Conservation (phyloP, 2,329 filamentous ascomycete species). For the Leptographium wingfieldii region DNA sequence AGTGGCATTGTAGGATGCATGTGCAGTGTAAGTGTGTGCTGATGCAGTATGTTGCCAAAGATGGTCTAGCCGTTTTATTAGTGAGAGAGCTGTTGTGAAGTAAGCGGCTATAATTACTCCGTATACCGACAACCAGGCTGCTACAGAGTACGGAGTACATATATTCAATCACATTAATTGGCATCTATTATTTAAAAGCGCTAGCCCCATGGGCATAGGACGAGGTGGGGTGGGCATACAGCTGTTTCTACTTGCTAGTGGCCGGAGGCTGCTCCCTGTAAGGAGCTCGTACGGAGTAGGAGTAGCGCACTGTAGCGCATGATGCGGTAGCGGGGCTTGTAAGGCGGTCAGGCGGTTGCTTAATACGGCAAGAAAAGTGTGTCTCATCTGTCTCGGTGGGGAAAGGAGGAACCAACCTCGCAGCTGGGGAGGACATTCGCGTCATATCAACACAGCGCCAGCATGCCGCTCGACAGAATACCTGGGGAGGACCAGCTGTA, state of each 20-base stretch:
- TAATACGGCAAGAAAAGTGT: neutral
- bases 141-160: too few species aligned
- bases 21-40: neutral
- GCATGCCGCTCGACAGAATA: constrained; percentile 53
- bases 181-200: neutral
- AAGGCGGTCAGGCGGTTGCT: neutral
- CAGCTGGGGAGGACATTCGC: neutral
- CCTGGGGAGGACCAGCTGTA: constrained; percentile 60
- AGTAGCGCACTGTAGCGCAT: too few species aligned
- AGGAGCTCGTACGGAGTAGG: too few species aligned
- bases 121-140: neutral
- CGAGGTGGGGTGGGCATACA: neutral
- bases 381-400: neutral
- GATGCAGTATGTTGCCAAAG: neutral
- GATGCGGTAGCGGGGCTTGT: too few species aligned
- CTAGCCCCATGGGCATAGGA: neutral
- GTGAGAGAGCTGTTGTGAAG: neutral
- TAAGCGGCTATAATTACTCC: too few species aligned
- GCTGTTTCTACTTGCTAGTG: neutral
- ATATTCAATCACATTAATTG: neutral
- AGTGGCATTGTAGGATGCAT: neutral
- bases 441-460: neutral
- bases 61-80: neutral
- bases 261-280: too few species aligned
- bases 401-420: neutral